Conservation (phyloP, 257 asterid genomes). For the Linaria vulgaris region DNA sequence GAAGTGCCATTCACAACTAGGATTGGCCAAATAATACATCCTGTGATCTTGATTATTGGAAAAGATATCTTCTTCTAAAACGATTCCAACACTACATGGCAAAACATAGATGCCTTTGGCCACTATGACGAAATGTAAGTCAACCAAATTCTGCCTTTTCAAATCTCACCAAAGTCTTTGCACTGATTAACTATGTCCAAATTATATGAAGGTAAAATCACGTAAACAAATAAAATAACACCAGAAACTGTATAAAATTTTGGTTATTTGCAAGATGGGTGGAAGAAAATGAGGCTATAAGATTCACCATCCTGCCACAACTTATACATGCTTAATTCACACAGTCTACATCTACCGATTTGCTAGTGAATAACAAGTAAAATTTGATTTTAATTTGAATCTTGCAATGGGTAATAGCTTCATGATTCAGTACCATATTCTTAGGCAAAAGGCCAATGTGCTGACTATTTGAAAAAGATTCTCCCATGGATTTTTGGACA, state of each 20-base stretch:
- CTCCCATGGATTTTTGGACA: not conserved
- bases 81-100: not conserved
- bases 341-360: not conserved
- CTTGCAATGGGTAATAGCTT: not conserved
- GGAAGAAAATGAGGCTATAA: too few relatives aligned
- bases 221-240: too few relatives aligned
- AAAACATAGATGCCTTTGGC: not conserved
- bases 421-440: not conserved
- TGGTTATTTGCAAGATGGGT: too few relatives aligned
- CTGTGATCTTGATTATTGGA: conserved; percentile 10
- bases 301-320: too few relatives aligned
- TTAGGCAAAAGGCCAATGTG: not conserved
- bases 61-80: not conserved
- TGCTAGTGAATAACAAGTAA: not conserved
- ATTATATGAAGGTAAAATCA: too few relatives aligned
- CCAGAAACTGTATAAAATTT: too few relatives aligned
- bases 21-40: conserved; percentile 6
- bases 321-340: not conserved
- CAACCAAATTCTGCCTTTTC: not conserved
- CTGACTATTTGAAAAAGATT: not conserved
- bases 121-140: not conserved
- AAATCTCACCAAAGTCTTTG: not conserved
- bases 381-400: not conserved
- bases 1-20: conserved; percentile 4
- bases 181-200: too few relatives aligned